Conservation (phyloP, 306 rosid genomes). For the Vigna mungo region DNA sequence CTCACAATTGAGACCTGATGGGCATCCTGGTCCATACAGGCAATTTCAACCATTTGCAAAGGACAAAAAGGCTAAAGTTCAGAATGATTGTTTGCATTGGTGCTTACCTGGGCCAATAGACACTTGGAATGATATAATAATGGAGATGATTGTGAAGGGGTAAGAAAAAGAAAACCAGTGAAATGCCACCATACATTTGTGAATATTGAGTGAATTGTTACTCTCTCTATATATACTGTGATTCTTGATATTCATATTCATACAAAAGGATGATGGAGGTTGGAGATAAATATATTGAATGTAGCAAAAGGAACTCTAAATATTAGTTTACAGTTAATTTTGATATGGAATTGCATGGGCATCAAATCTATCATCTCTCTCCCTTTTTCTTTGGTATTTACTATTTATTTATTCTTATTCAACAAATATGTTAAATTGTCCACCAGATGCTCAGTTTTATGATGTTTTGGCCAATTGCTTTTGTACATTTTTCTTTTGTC, state of each 20-base stretch:
- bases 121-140: conserved; percentile 86
- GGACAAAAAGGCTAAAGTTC: conserved; percentile 60
- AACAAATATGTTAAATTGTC: neutral
- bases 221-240: conserved; percentile 29
- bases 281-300: conserved; percentile 36
- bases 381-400: neutral
- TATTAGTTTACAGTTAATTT: conserved; percentile 37
- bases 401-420: neutral
- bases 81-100: conserved; percentile 97
- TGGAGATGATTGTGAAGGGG: conserved; percentile 76
- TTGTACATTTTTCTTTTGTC: neutral
- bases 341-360: conserved; percentile 30
- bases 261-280: conserved; percentile 21
- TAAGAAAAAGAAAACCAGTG: conserved; percentile 40
- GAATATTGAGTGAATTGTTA: conserved; percentile 41
- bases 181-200: conserved; percentile 31
- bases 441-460: neutral
- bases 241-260: conserved; percentile 33
- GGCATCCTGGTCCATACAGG: conserved; percentile 95
- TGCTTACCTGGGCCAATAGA: conserved; percentile 98
- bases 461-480: neutral
- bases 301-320: conserved; percentile 29
- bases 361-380: neutral
- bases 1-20: conserved; percentile 87
- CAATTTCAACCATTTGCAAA: conserved; percentile 75